Conservation (phyloP, 78 protist genomes). For the Dictyostelium firmibasis region DNA sequence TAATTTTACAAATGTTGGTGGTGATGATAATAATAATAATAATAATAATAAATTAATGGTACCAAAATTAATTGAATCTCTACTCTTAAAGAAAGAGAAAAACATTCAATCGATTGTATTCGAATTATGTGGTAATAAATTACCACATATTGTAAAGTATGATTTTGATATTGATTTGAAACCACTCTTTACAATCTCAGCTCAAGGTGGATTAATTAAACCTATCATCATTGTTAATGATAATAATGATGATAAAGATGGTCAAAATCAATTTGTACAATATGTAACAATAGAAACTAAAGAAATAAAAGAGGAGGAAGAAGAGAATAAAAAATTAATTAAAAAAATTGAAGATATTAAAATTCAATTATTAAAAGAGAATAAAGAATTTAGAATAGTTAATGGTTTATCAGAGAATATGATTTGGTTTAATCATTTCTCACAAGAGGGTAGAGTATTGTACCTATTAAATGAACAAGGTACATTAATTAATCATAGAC, state of each 20-base stretch:
- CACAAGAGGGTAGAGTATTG: constrained; percentile 50
- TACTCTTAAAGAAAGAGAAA: not conserved
- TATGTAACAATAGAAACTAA: not conserved
- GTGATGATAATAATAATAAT: too few relatives aligned
- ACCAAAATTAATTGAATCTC: not conserved
- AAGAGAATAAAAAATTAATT: not conserved
- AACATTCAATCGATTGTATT: constrained; percentile 16
- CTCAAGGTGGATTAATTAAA: not conserved
- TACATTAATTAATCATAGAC: not conserved
- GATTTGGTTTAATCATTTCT: constrained; percentile 52
- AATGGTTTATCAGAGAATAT: constrained; percentile 27
- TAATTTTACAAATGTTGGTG: not conserved
- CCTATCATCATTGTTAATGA: too few relatives aligned
- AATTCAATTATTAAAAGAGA: not conserved
- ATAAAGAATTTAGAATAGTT: constrained; percentile 6
- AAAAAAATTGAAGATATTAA: not conserved
- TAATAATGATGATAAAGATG: not conserved
- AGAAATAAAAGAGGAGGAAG: not conserved
- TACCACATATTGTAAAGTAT: constrained; percentile 64
- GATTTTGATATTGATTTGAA: constrained; percentile 19
- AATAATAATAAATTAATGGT: not conserved
- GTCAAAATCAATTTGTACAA: not conserved
- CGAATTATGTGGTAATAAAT: constrained; percentile 29
- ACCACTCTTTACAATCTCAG: constrained; percentile 22
- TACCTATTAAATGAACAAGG: constrained; percentile 4